Base-by-base conservation (phyloP, 331 rosid species). In the Pyrus hybrid region DNA sequence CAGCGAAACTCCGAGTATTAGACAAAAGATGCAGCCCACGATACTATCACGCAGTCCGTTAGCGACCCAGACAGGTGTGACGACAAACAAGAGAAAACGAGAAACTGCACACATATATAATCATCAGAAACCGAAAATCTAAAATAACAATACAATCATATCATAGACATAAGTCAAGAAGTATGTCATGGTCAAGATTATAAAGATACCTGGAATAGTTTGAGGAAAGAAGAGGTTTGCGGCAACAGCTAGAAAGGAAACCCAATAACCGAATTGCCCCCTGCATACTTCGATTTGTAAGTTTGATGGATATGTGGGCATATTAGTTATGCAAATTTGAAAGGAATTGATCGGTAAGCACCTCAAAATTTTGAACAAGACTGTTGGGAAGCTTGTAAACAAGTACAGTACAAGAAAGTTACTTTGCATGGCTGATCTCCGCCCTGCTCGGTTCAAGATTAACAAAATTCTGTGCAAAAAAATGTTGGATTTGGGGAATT, bases 191-290 rank as follows among this genome's bases (percentile, higher is more conserved):
- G 73, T 72, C 16, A 35, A 10, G 47, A 41, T 41, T 41, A 41
- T 3, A 43, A 26, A 64, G 26, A 51, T 49, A 86, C 90, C 86
- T 76, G 87, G 85, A 76, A 83, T 70, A 26, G 64, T 53, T 61
- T 32, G 61, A n/a, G 90, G 90, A 43, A 21, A 70, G 77, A 78
- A 79, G 70, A 83, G 82, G 72, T 79, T 79, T 20, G 79, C 87
- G 23, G 35, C 61, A 74, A 83, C 47, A 60, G 87, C 79, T 6
- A 83, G 82, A 73, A 83, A 81, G 70, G 90, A 79, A 73, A 83
- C 54, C 90, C 90, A 86, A 69, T 33, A 73, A 68, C 90, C 87
- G 64, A 86, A 65, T 71, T 76, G 75, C 72, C 85, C 90, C 82
- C 87, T 86, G 87, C 79, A 64, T 56, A 73, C 13, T 72, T 69